Base-by-base conservation (phyloP, 2,329 filamentous ascomycete species). In the Graphilbum fragrans region DNA sequence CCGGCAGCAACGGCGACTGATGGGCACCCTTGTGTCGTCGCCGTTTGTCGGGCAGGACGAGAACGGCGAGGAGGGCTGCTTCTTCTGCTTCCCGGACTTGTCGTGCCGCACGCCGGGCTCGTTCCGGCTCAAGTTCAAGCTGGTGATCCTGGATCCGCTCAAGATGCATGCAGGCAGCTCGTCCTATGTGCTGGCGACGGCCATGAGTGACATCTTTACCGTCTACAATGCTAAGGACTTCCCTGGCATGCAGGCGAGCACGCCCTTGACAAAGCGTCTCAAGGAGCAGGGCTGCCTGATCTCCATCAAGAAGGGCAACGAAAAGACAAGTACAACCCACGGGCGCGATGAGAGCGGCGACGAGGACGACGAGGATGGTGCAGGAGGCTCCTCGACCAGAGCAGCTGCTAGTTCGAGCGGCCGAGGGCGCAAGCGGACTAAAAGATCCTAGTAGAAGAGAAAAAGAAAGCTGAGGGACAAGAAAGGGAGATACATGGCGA, bases 221-320 rank as follows among this genome's bases (percentile, higher is more conserved):
- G 84, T 88, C 8, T 88, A 82, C 58, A 87, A 81, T 35, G 85
- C 85, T 35, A 92, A 90, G 56, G 84, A 90, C 54, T 92, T 92
- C 45, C 82, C 83, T 0, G 85, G 85, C 6, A 92, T 92, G 84
- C 70, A 79, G 43, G 78, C 82, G 1, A 87, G 82, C 56, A 87
- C 82, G 21, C 66, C 72, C 17, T 61, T 92, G 31, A 85, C 85
- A 2, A 83, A 83, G 56, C 69, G 73, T 25, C 63, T 92, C 43
- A 85, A 86, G 57, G 70, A 82, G 52, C 85, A 90, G 60, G 85
- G 85, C 4, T 85, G 85, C 53, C 77, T 86, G 38, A 87, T 92
- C 46, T 84, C 84, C 29, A 84, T 90, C 47, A 90, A 90, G 63
- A 92, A 90, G 56, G 85, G 85, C 14, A 87, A 85, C 49, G 81